Evolutionary conservation across 1,139 yeast species (phyloP), one percentile per base, ranked within the genome.

Genomic region (Diutina siamensis): DNA sequence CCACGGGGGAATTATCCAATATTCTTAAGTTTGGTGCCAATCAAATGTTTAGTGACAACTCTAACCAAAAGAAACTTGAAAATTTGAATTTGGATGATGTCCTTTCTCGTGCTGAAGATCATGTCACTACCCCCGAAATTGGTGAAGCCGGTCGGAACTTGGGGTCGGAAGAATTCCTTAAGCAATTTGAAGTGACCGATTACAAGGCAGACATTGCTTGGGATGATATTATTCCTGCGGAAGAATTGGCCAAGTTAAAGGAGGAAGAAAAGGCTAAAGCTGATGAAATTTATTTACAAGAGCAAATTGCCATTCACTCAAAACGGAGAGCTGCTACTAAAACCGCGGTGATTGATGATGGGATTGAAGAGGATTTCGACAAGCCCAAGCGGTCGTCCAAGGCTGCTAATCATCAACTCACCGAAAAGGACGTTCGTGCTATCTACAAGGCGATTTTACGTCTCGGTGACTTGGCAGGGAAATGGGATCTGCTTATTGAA

Each of bases 211-310:
- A 94, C 61, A 88, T 92, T 49, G 94, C 88, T 53, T 94, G 99
- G 99, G 98, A 94, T 65, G 99, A 94, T 61, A 94, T 94, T 55
- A 94, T 94, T 56, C 99, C 99, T 1, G 94, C 87, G 52, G 96
- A 87, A 46, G 98, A 94, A 62, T 72, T 94, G 51, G 76, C 79
- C 48, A 85, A 85, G 59, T 73, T 94, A 57, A 92, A 94, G 61
- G 95, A 85, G 51, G 95, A 88, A 50, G 98, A 92, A 57, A 83
- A 83, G 69, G 80, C 80, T 60, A 76, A 85, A 47, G 78, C 82
- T 42, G 97, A 92, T 54, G 97, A 92, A 52, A 83, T 77, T 51
- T 89, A 80, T 59, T 73, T 92, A 50, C 81, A 87, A 57, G 94
- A 89, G 55, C 97, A 94, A 62, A 80, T 92, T 54, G 88, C 87